Percentiles rank a stretch among this genome's conserved stretches.
These are phyloP conservation scores for Phytophthora constricta DNA, from an alignment of 352 stramenopile species.

Conservation along the genomic window DNA sequence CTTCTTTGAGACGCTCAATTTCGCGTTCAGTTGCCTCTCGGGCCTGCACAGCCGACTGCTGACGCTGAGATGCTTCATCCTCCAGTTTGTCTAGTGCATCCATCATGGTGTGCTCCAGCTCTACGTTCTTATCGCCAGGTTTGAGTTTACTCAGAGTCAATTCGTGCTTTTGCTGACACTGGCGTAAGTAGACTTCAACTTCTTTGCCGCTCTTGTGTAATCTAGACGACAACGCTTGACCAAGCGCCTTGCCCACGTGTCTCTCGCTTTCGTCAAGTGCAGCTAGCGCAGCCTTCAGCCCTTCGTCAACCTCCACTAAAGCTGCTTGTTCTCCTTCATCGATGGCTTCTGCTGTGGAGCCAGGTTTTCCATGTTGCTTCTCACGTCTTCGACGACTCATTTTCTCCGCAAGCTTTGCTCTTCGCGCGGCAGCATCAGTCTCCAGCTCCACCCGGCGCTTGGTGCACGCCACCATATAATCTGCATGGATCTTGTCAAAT, in stretches of 20 bases:
- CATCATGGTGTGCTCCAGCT: conserved; percentile 8
- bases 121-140: conserved; percentile 3
- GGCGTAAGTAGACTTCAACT: conserved; percentile 22
- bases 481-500: conserved; percentile 33
- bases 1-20: conserved; percentile 28
- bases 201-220: conserved; percentile 27
- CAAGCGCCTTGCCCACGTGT: conserved; percentile 14
- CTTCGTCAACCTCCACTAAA: conserved; percentile 12
- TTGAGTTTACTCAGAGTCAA: conserved; percentile 22
- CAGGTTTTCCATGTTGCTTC: not conserved
- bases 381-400: conserved; percentile 25
- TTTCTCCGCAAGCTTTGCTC: conserved; percentile 29
- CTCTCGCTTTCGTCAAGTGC: conserved; percentile 15
- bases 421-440: conserved; percentile 31
- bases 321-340: conserved; percentile 22
- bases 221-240: conserved; percentile 12
- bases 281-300: conserved; percentile 17
- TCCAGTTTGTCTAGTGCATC: conserved; percentile 20
- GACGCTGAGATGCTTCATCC: conserved; percentile 10
- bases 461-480: conserved; percentile 25
- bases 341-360: conserved; percentile 10
- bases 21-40: conserved; percentile 22
- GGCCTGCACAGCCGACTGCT: conserved; percentile 1
- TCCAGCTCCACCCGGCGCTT: conserved; percentile 33
- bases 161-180: conserved; percentile 30